Evolutionary conservation across 306 rosid genomes (phyloP).

Genomic region (Medicago ruthenica): DNA sequence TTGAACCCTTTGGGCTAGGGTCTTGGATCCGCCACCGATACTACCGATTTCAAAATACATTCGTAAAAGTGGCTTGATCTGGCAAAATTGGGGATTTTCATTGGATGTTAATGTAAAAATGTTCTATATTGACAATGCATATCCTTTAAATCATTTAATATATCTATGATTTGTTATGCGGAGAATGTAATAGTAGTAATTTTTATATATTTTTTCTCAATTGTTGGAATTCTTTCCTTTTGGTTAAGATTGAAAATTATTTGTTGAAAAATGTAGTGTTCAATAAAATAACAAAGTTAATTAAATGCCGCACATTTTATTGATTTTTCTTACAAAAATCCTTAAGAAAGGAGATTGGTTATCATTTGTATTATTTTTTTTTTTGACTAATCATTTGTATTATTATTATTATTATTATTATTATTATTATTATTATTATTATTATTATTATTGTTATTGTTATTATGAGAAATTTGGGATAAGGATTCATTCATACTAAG

Average conservation of each 20-base stretch:
- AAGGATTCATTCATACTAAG: background rate
- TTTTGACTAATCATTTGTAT: background rate
- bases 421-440: background rate
- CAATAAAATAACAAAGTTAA: background rate
- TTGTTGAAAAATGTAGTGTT: background rate
- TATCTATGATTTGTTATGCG: no score
- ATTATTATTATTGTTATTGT: background rate
- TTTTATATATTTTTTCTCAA: background rate
- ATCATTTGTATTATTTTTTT: background rate
- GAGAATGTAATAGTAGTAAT: no score
- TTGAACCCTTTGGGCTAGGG: no score
- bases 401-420: background rate
- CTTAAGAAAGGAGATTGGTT: background rate
- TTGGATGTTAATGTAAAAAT: background rate
- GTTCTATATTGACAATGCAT: background rate
- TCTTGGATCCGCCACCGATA: background rate
- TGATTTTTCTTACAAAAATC: background rate
- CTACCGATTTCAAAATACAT: background rate
- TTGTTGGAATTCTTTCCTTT: background rate
- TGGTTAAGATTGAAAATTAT: background rate
- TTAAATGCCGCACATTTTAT: background rate
- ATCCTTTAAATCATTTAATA: background rate
- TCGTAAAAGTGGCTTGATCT: background rate
- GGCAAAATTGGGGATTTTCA: background rate
- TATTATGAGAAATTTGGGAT: slow-evolving; percentile 10